Evolutionary conservation across 1,284 basidiomycete genomes (phyloP), one percentile per base, ranked within the genome.

Genomic region (Rhodofomes roseus): DNA sequence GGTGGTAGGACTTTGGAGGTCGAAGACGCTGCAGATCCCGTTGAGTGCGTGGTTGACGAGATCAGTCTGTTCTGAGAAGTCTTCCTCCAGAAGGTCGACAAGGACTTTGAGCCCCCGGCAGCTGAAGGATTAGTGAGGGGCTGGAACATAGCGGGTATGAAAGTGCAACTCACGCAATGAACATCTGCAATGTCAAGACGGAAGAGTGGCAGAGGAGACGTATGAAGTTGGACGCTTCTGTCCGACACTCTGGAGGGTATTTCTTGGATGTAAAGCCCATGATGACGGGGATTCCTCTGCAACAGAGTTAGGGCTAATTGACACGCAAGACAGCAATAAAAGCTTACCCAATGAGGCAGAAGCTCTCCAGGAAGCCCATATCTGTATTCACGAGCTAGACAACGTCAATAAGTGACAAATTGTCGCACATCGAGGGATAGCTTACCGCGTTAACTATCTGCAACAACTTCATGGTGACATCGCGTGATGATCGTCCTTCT

Each of bases 251-350:
- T 18, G 93, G 87, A 1, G 95, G 89, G 71, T 94, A 95, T 69
- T 92, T 93, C 78, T 97, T 98, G 9, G 93, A 95, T 0, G 96
- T 96, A 71, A 96, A 98, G 41, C 92, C 85, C 86, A 96, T 95
- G 77, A 96, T 89, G 31, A 96, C 90, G 22, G 94, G 94, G 63
- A 96, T 96, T 25, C 93, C 93, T 46, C 92, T 89, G 58, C 14
- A 36, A 52, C 58, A 44, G 41, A 58, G 36, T 58, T 37, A 54
- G 51, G 27, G n/a, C 29, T 23, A 16, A 20, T 20, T 4, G 8
- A 34, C 29, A 8, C 2, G 9, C 41, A 23, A 9, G 31, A 54
- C 41, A 46, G 9, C 5, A 57, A 41, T 36, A 50, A 31, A 20
- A 39, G 73, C 87, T 48, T 66, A 90, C 89, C 92, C 95, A 66